Evolutionary conservation across 768 basidiomycete genomes (phyloP), one percentile per base, ranked within the genome.

Genomic region (Leccinum obscurum): DNA sequence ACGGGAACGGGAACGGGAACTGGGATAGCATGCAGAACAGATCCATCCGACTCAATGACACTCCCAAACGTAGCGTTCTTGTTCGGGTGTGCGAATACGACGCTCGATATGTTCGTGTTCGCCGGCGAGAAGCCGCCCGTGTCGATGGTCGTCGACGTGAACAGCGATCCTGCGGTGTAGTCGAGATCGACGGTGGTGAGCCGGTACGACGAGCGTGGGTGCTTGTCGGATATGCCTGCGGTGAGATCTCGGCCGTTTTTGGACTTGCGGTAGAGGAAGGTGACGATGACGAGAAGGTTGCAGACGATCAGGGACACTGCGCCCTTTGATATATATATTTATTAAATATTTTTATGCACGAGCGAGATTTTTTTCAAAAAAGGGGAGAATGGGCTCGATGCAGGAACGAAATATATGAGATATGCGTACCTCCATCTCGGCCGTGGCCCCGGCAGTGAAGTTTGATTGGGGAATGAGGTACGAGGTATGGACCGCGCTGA

Each of bases 371-470:
- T 30, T 30, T 30, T 30, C 3, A 6, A 20, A 6, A 46, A 6
- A 3, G 8, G 39, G 39, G n/a, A 20, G 20, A 44, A 10, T 20
- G 44, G 44, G 20, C 20, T 20, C 5, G 20, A 46, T 46, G 6
- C 44, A 46, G 20, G 10, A 20, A 46, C 44, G n/a, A 9, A 6
- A 50, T 24, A 37, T 11, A 41, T 22, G 22, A 4, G 13, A 34
- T 6, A 20, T 30, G 22, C 72, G 35, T 63, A 80, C 80, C 77
- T 84, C 83, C 20, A 81, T 71, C 9, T 81, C 59, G 4, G 78
- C 81, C 0, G 78, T 70, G 17, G 56, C n/a, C 0, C 57, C 66
- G 28, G 44, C 57, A 22, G 53, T 39, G 20, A 62, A 65, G 9
- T 52, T 7, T 8, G 50, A 24, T 1, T 52, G 63, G 22, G 78